A percentile compares a stretch with the other conserved stretches of the same genome.
Conservation (phyloP, 108 stramenopile species). For the Bacterosira constricta region DNA sequence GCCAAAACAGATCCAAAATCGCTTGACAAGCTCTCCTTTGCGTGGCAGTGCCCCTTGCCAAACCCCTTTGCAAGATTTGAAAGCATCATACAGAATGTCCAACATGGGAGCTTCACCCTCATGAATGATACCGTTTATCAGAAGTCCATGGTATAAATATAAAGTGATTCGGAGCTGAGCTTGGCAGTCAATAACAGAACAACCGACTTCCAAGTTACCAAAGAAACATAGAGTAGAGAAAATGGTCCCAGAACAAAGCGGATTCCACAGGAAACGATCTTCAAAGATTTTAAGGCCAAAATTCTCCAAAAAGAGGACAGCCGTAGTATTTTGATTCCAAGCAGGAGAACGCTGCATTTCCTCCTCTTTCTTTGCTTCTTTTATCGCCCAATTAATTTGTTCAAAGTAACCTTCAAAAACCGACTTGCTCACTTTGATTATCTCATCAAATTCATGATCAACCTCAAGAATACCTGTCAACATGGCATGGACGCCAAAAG, state of each 20-base stretch:
- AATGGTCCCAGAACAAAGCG: constrained; percentile 51
- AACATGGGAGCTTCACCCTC: constrained; percentile 31
- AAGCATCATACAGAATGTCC: constrained; percentile 40
- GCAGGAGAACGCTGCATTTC: not conserved
- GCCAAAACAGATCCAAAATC: constrained; percentile 52
- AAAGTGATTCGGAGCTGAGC: constrained; percentile 52
- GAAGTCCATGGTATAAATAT: constrained; percentile 58
- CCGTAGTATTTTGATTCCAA: not conserved
- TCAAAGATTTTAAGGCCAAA: constrained; percentile 24
- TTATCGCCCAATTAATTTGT: constrained; percentile 14
- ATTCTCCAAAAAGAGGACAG: constrained; percentile 24
- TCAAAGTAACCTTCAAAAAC: constrained; percentile 31
- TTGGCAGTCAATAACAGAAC: constrained; percentile 43
- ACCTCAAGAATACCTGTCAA: constrained; percentile 53
- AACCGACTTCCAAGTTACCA: constrained; percentile 51
- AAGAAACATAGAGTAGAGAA: constrained; percentile 35
- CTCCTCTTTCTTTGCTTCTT: not conserved
- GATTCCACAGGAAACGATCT: constrained; percentile 52
- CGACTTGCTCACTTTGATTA: constrained; percentile 16
- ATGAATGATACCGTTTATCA: constrained; percentile 25
- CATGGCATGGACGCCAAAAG: constrained; percentile 56
- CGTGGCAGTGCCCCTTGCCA: constrained; percentile 51
- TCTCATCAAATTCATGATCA: not conserved
- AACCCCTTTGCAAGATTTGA: constrained; percentile 44
- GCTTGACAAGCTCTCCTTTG: constrained; percentile 44